Evolutionary conservation across 345 rosid genomes (phyloP), one percentile per base, ranked within the genome.

Genomic region (Adansonia digitata): DNA sequence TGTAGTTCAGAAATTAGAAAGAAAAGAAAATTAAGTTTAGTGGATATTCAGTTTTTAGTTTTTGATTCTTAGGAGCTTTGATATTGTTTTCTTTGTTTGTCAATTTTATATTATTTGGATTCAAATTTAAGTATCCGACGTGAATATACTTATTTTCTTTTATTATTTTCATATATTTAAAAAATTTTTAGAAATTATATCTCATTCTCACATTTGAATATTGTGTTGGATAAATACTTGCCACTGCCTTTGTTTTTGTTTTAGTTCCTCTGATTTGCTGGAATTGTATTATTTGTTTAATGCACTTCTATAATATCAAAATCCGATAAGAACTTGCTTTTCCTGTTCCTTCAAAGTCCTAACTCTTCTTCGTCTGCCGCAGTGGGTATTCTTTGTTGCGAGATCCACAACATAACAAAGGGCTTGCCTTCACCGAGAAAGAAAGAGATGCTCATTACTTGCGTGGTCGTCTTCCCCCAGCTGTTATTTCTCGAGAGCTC

Each of bases 331-430:
- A 62, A 61, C 2, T 63, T 68, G 13, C 5, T 48, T 72, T 70
- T n/a, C n/a, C n/a, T 35, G n/a, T 8, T n/a, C 35, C 40, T 74
- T 5, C 42, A 6, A 29, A 24, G 7, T 75, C 26, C 18, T 48
- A 27, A 17, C 5, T 9, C 24, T 10, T 56, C 65, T 59, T 56
- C 49, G 55, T 65, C 10, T 70, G 49, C 55, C 75, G 83, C 89
- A 94, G 98, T 79, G 98, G 97, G 2, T 94, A 92, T 84, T 81
- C 93, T 20, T 82, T 94, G 90, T 82, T 94, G 84, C 89, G 98
- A 71, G 95, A 92, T 84, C 98, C 98, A 26, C 97, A 91, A 78
- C 95, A 92, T 84, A 92, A 94, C 84, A 94, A 92, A 77, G 98
- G 98, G 42, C 95, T 94, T 81, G 98, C 97, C 73, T 94, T 94